phyloP scores from a whole-genome alignment of 2,329 filamentous ascomycete genomes.

The Xylaria sp. region DNA sequence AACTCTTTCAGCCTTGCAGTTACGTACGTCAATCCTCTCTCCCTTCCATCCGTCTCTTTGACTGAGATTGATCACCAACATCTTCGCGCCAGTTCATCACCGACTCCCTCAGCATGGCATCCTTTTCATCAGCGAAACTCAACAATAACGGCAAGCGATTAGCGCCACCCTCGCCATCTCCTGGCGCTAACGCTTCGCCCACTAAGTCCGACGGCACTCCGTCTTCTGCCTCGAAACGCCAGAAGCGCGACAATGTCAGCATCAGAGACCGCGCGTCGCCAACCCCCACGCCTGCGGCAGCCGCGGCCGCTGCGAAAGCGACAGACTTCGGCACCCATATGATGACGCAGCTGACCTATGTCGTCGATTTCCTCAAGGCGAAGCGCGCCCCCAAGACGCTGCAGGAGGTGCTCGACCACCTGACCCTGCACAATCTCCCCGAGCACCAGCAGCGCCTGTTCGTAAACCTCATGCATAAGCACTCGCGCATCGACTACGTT shows the following conservation, averaged over 20 bases:
- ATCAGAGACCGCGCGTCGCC: constrained; percentile 41
- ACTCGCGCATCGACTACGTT: constrained; percentile 67
- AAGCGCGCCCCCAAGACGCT: constrained; percentile 76
- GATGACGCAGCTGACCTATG: constrained; percentile 88
- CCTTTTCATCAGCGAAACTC: constrained; percentile 71
- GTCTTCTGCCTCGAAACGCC: constrained; percentile 60
- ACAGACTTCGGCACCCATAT: constrained; percentile 82
- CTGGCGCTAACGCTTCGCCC: constrained; percentile 65
- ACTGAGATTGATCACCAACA: constrained; percentile 34
- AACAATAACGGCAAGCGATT: constrained; percentile 60
- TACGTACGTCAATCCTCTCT: constrained; percentile 26
- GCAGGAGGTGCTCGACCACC: constrained; percentile 80
- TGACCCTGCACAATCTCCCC: constrained; percentile 73
- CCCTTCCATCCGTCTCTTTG: constrained; percentile 37
- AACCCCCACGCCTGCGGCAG: constrained; percentile 47
- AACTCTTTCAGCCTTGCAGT: constrained; percentile 29
- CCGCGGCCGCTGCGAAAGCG: constrained; percentile 60
- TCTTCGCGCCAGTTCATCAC: constrained; percentile 1
- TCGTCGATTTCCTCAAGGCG: constrained; percentile 82
- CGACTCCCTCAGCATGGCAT: constrained; percentile 66
- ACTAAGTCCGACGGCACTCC: constrained; percentile 35
- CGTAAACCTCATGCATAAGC: constrained; percentile 72
- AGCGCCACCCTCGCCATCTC: constrained; percentile 71
- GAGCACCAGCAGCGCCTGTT: constrained; percentile 72
- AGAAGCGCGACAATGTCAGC: constrained; percentile 61